Percentiles rank a stretch among this genome's conserved stretches.
Evolutionary conservation across 306 rosid genomes (phyloP).

Genomic region (Albizia julibrissin): DNA sequence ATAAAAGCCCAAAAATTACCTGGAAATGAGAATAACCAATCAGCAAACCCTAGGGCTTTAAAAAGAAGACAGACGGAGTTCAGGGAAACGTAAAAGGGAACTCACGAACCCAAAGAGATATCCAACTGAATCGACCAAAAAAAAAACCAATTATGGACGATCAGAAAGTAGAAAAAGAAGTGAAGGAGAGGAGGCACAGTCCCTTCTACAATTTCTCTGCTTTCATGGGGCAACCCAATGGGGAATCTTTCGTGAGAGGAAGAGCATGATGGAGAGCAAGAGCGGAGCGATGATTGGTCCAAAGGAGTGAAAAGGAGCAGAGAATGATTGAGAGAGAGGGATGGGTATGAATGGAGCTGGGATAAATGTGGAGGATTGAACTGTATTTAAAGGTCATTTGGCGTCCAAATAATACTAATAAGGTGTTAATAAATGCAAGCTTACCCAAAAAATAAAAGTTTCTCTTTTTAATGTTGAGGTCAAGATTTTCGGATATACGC

Average conservation of each 20-base stretch:
- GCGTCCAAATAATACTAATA: constrained; percentile 38
- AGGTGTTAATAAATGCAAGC: background rate
- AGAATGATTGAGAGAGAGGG: constrained; percentile 65
- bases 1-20: constrained; percentile 38
- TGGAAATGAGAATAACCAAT: constrained; percentile 25
- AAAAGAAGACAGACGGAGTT: background rate
- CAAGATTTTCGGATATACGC: background rate
- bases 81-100: background rate
- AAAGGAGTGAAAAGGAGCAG: constrained; percentile 47
- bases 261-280: constrained; percentile 39
- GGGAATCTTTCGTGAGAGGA: constrained; percentile 46
- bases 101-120: constrained; percentile 31
- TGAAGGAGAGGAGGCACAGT: constrained; percentile 17
- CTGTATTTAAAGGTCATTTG: constrained; percentile 61
- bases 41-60: constrained; percentile 49
- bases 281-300: constrained; percentile 60
- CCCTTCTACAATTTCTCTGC: constrained; percentile 7
- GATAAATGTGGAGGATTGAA: constrained; percentile 47
- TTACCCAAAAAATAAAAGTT: background rate
- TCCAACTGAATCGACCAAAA: constrained; percentile 18
- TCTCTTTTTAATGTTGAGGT: background rate
- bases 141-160: constrained; percentile 15
- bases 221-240: constrained; percentile 34
- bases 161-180: constrained; percentile 23
- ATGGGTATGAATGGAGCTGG: background rate